These are phyloP conservation scores for Mucor velutinosus DNA, from an alignment of 371 early-diverging fungal genomes.

Conservation along the genomic window DNA sequence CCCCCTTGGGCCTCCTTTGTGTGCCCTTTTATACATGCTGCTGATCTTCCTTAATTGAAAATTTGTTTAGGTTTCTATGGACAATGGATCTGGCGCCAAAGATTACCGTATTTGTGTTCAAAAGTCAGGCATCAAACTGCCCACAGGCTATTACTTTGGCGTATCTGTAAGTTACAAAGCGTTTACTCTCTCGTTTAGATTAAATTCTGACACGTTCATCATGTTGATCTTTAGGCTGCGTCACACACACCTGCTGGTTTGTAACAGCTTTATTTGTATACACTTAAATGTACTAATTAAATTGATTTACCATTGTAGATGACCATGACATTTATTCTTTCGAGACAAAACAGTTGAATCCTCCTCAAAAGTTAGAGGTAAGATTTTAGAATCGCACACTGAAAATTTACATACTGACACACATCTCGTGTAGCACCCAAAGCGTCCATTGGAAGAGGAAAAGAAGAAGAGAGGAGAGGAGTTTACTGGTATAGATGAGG, in stretches of 20 bases:
- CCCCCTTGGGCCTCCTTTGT: not conserved
- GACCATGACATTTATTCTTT: slow-evolving; percentile 81
- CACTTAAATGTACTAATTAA: not conserved
- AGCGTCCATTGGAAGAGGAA: slow-evolving; percentile 65
- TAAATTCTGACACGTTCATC: not conserved
- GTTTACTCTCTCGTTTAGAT: not conserved
- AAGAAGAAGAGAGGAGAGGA: slow-evolving; percentile 60
- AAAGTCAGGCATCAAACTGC: slow-evolving; percentile 60
- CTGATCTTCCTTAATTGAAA: not conserved
- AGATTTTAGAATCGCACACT: not conserved
- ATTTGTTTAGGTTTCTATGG: slow-evolving; percentile 60
- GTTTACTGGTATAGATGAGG: slow-evolving; percentile 51
- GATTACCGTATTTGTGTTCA: slow-evolving; percentile 69
- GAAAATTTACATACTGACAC: not conserved
- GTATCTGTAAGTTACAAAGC: slow-evolving; percentile 54
- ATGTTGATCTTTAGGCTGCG: slow-evolving; percentile 26
- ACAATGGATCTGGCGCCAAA: slow-evolving; percentile 50
- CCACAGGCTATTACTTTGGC: slow-evolving; percentile 83
- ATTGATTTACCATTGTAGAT: slow-evolving; percentile 42
- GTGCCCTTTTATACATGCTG: not conserved
- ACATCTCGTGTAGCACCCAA: slow-evolving; percentile 30
- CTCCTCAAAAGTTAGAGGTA: slow-evolving; percentile 56
- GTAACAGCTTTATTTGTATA: not conserved
- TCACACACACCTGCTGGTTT: slow-evolving; percentile 45
- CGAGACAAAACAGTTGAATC: slow-evolving; percentile 77